Conservation (phyloP, 805 yeast species). For the Candida alai region DNA sequence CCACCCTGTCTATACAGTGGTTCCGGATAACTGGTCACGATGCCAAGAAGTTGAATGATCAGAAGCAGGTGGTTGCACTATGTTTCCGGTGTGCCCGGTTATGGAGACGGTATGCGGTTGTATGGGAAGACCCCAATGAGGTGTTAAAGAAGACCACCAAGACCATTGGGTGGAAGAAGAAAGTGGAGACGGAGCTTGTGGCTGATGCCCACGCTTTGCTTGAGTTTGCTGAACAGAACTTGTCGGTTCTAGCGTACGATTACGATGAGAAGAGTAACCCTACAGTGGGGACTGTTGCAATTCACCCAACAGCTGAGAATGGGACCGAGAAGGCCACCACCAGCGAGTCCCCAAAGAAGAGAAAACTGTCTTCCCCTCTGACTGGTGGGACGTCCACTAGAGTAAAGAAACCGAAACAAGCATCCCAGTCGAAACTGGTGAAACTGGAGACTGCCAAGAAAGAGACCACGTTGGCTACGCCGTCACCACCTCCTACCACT, state of each 20-base stretch:
- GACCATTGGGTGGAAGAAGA: conserved; percentile 53
- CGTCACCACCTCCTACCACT: not conserved
- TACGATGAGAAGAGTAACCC: too few species aligned
- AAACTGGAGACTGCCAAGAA: not conserved
- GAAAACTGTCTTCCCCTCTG: conserved; percentile 1
- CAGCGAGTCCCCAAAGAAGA: conserved; percentile 1
- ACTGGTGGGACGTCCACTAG: too few species aligned
- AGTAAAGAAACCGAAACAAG: too few species aligned
- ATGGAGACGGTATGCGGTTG: conserved; percentile 87
- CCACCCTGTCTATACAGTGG: conserved; percentile 60
- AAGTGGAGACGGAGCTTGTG: conserved; percentile 62
- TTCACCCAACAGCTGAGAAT: not conserved
- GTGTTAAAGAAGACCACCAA: conserved; percentile 47
- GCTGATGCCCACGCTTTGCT: conserved; percentile 57
- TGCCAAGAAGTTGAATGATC: conserved; percentile 27
- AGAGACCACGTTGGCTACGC: not conserved
- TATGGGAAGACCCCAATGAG: conserved; percentile 78
- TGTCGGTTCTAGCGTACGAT: conserved; percentile 21
- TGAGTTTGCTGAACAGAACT: conserved; percentile 41
- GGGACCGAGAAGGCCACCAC: not conserved
- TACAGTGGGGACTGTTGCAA: too few species aligned
- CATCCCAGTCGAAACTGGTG: too few species aligned
- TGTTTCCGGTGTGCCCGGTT: conserved; percentile 85
- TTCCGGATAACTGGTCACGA: conserved; percentile 62
- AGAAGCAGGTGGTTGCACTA: conserved; percentile 47